These are phyloP conservation scores for Salvia sclarea DNA, from an alignment of 305 asterid genomes.

Conservation along the genomic window DNA sequence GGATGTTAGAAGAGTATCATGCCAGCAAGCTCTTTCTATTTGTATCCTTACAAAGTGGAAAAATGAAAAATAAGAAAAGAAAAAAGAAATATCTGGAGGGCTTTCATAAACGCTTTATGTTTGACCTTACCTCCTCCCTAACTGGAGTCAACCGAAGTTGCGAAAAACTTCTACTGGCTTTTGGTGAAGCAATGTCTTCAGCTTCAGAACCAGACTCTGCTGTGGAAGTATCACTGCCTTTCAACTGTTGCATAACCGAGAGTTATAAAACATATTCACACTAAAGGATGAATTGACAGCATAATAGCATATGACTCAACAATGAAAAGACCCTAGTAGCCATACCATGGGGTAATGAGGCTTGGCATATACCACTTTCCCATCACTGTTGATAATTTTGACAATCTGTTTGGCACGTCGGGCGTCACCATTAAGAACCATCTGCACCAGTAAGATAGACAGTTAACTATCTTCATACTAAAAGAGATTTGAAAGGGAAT, in stretches of 20 bases:
- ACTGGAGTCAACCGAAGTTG: slow-evolving; percentile 94
- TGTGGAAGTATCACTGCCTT: slow-evolving; percentile 91
- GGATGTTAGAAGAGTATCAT: not conserved
- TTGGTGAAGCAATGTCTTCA: slow-evolving; percentile 93
- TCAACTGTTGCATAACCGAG: slow-evolving; percentile 49
- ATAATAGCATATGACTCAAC: slow-evolving; percentile 16
- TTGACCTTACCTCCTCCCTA: slow-evolving; percentile 75
- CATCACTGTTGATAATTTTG: slow-evolving; percentile 83
- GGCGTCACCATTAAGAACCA: slow-evolving; percentile 76
- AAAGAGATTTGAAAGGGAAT: slow-evolving; percentile 16
- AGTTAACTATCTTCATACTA: slow-evolving; percentile 20
- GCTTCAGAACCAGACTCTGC: slow-evolving; percentile 98
- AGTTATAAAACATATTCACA: slow-evolving; percentile 14
- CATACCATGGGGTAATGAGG: slow-evolving; percentile 75
- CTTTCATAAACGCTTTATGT: no score
- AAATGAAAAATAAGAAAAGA: no score
- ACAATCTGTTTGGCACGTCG: slow-evolving; percentile 84
- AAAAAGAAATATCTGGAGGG: no score
- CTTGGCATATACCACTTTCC: slow-evolving; percentile 88
- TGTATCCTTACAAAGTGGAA: slow-evolving; percentile 9
- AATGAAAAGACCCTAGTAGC: slow-evolving; percentile 1
- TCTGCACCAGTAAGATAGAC: slow-evolving; percentile 47
- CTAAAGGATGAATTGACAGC: slow-evolving; percentile 3
- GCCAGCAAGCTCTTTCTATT: not conserved
- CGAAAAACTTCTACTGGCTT: slow-evolving; percentile 67